A percentile compares a stretch with the other conserved stretches of the same genome.
Conservation (phyloP, 306 rosid species). For the Macrotyloma uniflorum region DNA sequence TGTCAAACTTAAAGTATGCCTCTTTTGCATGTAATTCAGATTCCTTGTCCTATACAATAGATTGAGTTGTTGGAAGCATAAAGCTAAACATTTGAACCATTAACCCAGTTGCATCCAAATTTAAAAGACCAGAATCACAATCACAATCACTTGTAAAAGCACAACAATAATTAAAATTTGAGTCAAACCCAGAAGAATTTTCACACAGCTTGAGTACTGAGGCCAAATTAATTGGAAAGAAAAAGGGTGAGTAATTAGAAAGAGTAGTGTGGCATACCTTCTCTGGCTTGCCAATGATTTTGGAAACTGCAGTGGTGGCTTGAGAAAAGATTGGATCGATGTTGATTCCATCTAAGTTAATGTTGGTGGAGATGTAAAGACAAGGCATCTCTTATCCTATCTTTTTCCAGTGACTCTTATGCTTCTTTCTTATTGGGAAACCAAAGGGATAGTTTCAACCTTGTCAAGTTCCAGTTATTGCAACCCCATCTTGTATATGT, state of each 20-base stretch:
- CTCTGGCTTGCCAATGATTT: conserved; percentile 70
- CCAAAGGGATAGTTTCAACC: neutral
- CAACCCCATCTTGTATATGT: neutral
- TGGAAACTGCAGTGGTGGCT: conserved; percentile 60
- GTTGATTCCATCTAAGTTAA: conserved; percentile 67
- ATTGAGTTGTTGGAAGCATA: neutral
- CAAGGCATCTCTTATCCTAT: conserved; percentile 61
- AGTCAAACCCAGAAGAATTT: neutral
- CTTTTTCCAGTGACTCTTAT: neutral
- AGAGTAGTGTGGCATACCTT: conserved; percentile 42
- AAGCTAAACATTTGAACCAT: neutral
- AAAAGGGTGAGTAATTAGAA: neutral
- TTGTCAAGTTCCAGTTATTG: neutral
- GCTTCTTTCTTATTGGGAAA: neutral
- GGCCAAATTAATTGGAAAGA: neutral
- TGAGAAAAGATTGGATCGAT: conserved; percentile 69
- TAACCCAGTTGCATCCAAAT: neutral
- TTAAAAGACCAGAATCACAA: neutral
- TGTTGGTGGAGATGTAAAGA: conserved; percentile 80
- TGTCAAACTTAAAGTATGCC: neutral
- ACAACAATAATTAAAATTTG: neutral
- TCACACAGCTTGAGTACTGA: neutral
- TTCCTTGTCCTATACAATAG: neutral
- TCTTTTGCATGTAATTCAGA: conserved; percentile 8
- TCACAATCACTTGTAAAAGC: neutral